Base-by-base conservation (phyloP, 371 early-diverging fungal species). In the Apophysomyces ossiformis region DNA sequence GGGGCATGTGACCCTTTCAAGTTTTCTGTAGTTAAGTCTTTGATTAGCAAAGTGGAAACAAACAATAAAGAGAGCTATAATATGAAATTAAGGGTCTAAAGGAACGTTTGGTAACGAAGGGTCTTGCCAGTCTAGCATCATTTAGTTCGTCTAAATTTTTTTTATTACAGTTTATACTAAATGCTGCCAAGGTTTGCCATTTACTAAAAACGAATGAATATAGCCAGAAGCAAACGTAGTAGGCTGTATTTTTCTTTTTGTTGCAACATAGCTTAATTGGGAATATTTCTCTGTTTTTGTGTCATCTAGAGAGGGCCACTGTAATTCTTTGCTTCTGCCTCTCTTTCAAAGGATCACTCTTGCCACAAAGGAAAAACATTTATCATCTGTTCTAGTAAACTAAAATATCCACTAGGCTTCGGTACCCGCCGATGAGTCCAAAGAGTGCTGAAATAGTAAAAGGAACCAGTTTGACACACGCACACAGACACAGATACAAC, bases 211-310 rank as follows among this genome's bases (percentile, higher is more conserved):
- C 54, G 0, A 5, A 50, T 1, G 16, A 26, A 26, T 50, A 5
- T 16, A n/a, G 41, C 13, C 13, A 41, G 4, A 21, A 7, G 2
- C 21, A 50, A 11, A 50, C 21, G 35, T 50, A 26, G 32, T 26
- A 26, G 1, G 2, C 2, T 2, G 32, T 26, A 32, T 21, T 21
- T 50, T 47, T 50, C 54, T 18, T 21, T 50, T 47, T 32, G 1
- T 9, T 50, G 54, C 54, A 21, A 50, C 54, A 50, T 50, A 50
- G 21, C 54, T 50, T 11, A 50, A 50, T 50, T 16, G 54, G 54
- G 54, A 9, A 50, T 50, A 26, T 50, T 50, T 50, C 7, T 9
- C 54, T 50, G 21, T 50, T 50, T 50, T 50, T 50, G 54, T 50
- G 21, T 9, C n/a, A 50, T 50, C 2, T 21, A 50, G 4, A 9